phyloP scores from a whole-genome alignment of 129 eudicot species.

The sunflower (Helianthus annuus) region DNA sequence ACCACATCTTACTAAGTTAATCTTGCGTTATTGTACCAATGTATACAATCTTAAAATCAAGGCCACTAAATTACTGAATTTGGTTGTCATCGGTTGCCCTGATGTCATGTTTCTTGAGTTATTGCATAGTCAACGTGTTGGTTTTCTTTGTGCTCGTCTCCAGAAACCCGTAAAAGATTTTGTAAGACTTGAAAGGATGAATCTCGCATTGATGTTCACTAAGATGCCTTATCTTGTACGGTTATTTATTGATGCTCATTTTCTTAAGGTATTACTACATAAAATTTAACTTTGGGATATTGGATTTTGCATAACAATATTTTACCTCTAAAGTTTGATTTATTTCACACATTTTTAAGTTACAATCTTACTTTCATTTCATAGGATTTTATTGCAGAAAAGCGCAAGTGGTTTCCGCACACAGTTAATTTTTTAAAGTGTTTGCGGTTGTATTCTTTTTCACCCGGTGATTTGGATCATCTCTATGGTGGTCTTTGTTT shows the following conservation, averaged over 20 bases:
- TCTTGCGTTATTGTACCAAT: neutral
- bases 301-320: neutral
- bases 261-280: conserved; percentile 17
- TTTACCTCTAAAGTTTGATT: neutral
- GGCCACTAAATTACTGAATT: neutral
- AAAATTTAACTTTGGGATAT: neutral
- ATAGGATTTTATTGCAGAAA: conserved; percentile 16
- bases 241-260: neutral
- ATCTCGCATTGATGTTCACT: neutral
- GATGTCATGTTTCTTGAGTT: conserved; percentile 12
- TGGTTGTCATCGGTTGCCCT: neutral
- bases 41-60: neutral
- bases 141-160: neutral
- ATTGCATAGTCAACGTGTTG: neutral
- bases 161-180: neutral
- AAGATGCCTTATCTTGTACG: neutral
- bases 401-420: neutral
- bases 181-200: neutral
- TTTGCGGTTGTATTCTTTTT: neutral
- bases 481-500: conserved; percentile 15
- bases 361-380: neutral
- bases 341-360: neutral
- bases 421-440: neutral
- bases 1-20: conserved; percentile 4
- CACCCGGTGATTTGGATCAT: conserved; percentile 4